Evolutionary conservation across 768 basidiomycete genomes (phyloP), one percentile per base, ranked within the genome.

Genomic region (Cyclocybe cylindracea): DNA sequence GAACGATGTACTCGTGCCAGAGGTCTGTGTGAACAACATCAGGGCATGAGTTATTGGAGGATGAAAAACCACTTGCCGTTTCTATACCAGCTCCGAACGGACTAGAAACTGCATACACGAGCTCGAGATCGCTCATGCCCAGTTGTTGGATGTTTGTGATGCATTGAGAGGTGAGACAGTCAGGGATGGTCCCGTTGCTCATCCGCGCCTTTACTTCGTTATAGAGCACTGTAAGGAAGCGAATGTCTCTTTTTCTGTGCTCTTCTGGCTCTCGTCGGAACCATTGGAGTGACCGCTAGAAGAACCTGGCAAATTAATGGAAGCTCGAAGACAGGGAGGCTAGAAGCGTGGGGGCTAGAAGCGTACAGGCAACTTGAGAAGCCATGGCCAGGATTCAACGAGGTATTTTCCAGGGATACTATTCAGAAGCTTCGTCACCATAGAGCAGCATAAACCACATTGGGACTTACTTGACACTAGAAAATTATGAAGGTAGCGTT

Each of bases 401-500:
- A 79, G 51, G 45, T 76, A 78, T 59, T 77, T 79, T 29, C 77
- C 76, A 2, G 76, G 77, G 50, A 78, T 76, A 44, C 77, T 78
- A 18, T 16, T 7, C 9, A 16, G 36, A 32, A 4, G 10, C 34
- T 24, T 37, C 11, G 36, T 14, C 31, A 10, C 31, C 31, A 42
- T 38, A 4, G 50, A 29, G 19, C 6, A 8, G 16, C 16, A 11
- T 19, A n/a, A 31, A 33, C 32, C 10, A 10, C 16, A 32, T 24
- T 34, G 13, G 2, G 6, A 53, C 62, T 48, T 38, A 72, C 73
- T 72, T 74, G 37, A 73, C 66, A 46, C 71, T 72, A 32, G 7
- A 33, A n/a, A 36, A 38, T 5, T 19, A 9, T 10, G 13, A 9
- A 32, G 16, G 16, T 16, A 16, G 16, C 16, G 1, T 16, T 16